Evolutionary conservation across 208 protist species (phyloP), one percentile per base, ranked within the genome.

Genomic region (Leishmania tropica): DNA sequence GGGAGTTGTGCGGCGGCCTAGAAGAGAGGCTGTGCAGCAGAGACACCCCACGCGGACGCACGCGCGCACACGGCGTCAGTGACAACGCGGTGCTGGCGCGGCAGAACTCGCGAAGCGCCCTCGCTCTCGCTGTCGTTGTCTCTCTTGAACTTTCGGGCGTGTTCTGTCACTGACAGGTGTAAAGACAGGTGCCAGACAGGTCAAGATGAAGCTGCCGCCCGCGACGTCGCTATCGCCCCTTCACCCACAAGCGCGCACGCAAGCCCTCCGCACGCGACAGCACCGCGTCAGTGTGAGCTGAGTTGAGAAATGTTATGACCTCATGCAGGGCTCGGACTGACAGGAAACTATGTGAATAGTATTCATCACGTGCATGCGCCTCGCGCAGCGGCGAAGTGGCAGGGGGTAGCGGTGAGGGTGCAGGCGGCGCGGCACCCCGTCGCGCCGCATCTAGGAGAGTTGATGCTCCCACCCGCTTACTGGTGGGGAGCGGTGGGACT

Each of bases 381-480:
- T 48, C 67, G 67, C 40, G 42, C 15, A 24, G 67, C 67, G 19
- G n/a, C 60, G 8, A 35, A n/a, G 51, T 7, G 45, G 71, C 48
- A 17, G 48, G 13, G 15, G 1, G 48, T 53, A 60, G 15, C 40
- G n/a, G 28, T 3, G 8, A 7, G 6, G 28, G 2, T 1, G n/a
- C 5, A 7, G 6, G 2, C 2, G 19, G 42, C 42, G n/a, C 67
- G 15, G 67, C 42, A 51, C 78, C 80, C 78, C 73, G 48, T 53
- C 48, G 48, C 48, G 48, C 48, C 48, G 48, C 48, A 53, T 53
- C 48, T 53, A 53, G 80, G 80, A 78, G 80, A 73, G 80, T 83
- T 83, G 80, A 83, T 83, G 80, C 80, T 75, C 80, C 80, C 53
- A 67, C 53, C 45, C 80, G 74, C 80, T 47, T 74, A 83, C 74